Conservation (phyloP, 768 basidiomycete species). For the Strobilomyces confusus region DNA sequence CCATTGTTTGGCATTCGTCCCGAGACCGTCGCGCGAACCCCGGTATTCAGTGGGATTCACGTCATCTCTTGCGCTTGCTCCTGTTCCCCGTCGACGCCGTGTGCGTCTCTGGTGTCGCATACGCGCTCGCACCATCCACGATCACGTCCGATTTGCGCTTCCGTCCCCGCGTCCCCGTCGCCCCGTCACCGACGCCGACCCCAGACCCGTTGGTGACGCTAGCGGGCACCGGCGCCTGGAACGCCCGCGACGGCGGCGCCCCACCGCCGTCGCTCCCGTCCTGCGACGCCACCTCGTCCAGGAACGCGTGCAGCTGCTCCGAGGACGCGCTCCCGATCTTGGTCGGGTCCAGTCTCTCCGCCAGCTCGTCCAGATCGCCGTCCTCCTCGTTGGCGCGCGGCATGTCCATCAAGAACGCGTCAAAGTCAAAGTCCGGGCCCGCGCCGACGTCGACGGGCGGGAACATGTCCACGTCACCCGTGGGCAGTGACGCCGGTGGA, state of each 20-base stretch:
- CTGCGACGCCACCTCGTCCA: conserved; percentile 40
- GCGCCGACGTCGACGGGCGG: conserved; percentile 2
- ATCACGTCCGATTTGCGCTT: conserved; percentile 41
- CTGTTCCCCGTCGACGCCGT: conserved; percentile 9
- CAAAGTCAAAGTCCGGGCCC: conserved; percentile 35
- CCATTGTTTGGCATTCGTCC: too few relatives aligned
- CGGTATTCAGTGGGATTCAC: neutral
- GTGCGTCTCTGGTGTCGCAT: neutral
- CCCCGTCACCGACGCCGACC: neutral
- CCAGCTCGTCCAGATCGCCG: conserved; percentile 31
- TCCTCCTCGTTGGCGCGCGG: conserved; percentile 28
- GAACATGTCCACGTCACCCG: conserved; percentile 19
- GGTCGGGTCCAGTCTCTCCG: conserved; percentile 28
- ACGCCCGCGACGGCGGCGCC: conserved; percentile 1
- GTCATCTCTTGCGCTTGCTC: conserved; percentile 30
- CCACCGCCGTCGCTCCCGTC: conserved; percentile 19
- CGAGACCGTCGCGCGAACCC: neutral
- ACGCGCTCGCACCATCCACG: conserved; percentile 10
- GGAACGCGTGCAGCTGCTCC: conserved; percentile 39
- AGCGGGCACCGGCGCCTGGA: conserved; percentile 1
- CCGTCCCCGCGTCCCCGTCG: conserved; percentile 18
- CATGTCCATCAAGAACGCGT: conserved; percentile 39
- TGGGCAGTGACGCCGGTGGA: neutral
- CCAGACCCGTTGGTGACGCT: too few relatives aligned
- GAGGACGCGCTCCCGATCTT: conserved; percentile 31